Percentiles rank a stretch among this genome's conserved stretches.
Evolutionary conservation across 805 yeast species (phyloP).

Genomic region (Helenozyma rhizophorensis): DNA sequence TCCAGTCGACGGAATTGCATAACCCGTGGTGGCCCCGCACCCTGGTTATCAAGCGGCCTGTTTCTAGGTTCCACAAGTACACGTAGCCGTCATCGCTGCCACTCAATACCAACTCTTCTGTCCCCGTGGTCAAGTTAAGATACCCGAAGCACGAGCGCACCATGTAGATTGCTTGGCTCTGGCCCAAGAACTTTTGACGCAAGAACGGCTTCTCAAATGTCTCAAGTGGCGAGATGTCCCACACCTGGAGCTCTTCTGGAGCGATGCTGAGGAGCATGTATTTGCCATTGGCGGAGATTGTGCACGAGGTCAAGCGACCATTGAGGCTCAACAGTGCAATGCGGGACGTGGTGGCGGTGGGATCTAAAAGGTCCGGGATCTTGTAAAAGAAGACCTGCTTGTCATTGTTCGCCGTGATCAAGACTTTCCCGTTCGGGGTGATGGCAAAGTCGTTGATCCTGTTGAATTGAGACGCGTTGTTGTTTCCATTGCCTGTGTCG

Average conservation of each 20-base stretch:
- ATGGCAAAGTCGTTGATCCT: conserved; percentile 68
- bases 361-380: conserved; percentile 33
- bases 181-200: conserved; percentile 65
- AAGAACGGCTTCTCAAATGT: conserved; percentile 42
- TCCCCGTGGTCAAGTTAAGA: conserved; percentile 26
- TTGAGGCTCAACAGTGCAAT: conserved; percentile 48
- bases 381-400: conserved; percentile 59
- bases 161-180: conserved; percentile 63
- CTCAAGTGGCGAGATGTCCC: conserved; percentile 54
- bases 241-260: conserved; percentile 74
- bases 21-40: conserved; percentile 60
- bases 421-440: conserved; percentile 55
- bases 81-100: conserved; percentile 82
- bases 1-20: conserved; percentile 82
- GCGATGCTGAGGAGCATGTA: conserved; percentile 58
- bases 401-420: conserved; percentile 64
- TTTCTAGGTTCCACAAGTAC: conserved; percentile 72
- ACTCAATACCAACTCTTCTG: conserved; percentile 66
- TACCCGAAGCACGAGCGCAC: conserved; percentile 78
- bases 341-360: conserved; percentile 30
- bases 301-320: conserved; percentile 61
- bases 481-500: neutral
- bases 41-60: conserved; percentile 60
- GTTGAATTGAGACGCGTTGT: conserved; percentile 22
- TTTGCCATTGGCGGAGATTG: conserved; percentile 51